These are phyloP conservation scores for Mycena vitilis DNA, from an alignment of 768 basidiomycete genomes.

Conservation along the genomic window DNA sequence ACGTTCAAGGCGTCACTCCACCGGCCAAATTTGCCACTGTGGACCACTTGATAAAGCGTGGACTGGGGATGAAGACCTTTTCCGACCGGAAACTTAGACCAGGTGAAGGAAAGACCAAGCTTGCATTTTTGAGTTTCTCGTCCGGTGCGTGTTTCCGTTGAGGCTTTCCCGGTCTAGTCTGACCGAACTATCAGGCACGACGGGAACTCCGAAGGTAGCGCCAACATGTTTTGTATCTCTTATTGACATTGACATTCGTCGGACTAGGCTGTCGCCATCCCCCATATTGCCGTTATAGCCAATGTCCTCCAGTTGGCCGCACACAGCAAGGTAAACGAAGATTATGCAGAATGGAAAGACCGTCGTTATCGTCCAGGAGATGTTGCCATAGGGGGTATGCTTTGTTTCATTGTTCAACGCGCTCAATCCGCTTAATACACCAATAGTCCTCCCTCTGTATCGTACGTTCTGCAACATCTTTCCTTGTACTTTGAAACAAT, in stretches of 20 bases:
- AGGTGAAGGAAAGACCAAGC: conserved; percentile 75
- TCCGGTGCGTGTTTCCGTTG: conserved; percentile 51
- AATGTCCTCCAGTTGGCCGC: conserved; percentile 71
- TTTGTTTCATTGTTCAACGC: neutral
- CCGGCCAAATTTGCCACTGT: conserved; percentile 49
- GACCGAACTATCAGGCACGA: conserved; percentile 57
- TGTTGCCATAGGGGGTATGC: conserved; percentile 66
- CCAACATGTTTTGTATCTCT: no score
- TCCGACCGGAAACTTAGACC: conserved; percentile 63
- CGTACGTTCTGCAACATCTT: conserved; percentile 52
- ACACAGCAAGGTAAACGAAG: conserved; percentile 62
- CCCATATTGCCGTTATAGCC: conserved; percentile 68
- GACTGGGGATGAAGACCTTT: conserved; percentile 49
- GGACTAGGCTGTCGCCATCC: conserved; percentile 67
- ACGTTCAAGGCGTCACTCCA: conserved; percentile 38
- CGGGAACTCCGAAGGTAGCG: conserved; percentile 77
- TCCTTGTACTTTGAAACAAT: conserved; percentile 17
- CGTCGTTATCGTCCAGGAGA: conserved; percentile 71
- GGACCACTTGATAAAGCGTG: conserved; percentile 60
- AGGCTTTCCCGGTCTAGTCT: neutral
- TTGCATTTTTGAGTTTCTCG: conserved; percentile 79
- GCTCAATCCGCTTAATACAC: neutral
- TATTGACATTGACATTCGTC: neutral
- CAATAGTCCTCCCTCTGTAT: conserved; percentile 70
- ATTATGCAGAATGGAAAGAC: conserved; percentile 57